A percentile compares a stretch with the other conserved stretches of the same genome.
These are phyloP conservation scores for Geoglossum cookeanum DNA, from an alignment of 2,329 filamentous ascomycete genomes.

Conservation along the genomic window DNA sequence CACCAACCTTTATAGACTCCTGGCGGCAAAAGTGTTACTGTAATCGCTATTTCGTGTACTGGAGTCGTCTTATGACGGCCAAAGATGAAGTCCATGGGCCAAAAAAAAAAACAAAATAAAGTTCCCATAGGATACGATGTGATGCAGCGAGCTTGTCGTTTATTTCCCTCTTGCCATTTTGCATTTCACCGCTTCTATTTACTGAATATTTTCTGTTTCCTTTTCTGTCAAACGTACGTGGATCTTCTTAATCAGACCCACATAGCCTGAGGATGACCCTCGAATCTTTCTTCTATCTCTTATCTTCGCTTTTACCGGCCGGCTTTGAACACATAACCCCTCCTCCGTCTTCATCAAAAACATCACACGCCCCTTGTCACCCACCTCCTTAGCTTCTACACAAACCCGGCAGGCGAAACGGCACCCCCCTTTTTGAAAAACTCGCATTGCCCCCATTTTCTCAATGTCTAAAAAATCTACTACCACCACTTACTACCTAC, in stretches of 20 bases:
- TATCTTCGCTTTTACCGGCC: not conserved
- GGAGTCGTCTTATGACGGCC: conserved; percentile 1
- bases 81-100: not conserved
- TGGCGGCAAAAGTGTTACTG: conserved; percentile 3
- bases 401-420: not conserved
- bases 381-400: not conserved
- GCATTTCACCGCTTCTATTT: not conserved
- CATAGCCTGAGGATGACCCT: conserved; percentile 1
- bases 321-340: not conserved
- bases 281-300: not conserved
- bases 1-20: conserved; percentile 2
- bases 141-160: conserved; percentile 3
- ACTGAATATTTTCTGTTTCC: not conserved
- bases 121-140: conserved; percentile 2
- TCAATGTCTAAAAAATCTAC: not conserved
- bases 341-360: not conserved
- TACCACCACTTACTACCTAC: too few species aligned
- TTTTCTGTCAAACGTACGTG: not conserved
- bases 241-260: not conserved
- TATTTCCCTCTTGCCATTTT: not conserved
- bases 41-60: conserved; percentile 3
- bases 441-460: not conserved
- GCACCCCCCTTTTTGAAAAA: not conserved
- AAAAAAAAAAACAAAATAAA: not conserved
- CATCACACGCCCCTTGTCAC: not conserved